phyloP scores from a whole-genome alignment of 257 asterid species.

The Plectranthus barbatus region DNA sequence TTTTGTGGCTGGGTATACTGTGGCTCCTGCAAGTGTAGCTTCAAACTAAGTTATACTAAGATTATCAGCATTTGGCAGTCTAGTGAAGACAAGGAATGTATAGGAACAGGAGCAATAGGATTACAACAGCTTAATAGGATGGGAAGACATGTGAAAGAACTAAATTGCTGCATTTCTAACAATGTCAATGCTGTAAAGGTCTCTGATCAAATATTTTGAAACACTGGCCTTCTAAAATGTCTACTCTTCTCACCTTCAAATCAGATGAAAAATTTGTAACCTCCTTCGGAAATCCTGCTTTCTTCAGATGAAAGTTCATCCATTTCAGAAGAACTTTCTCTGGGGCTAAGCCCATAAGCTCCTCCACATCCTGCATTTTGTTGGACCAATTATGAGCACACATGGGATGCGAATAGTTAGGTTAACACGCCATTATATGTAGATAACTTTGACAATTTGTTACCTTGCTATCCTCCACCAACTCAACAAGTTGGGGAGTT shows the following conservation, averaged over 20 bases:
- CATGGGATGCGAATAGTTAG: not conserved
- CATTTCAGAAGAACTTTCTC: conserved; percentile 83
- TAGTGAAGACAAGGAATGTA: not conserved
- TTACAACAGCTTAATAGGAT: not conserved
- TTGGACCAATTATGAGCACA: not conserved
- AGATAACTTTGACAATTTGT: conserved; percentile 7
- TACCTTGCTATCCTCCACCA: conserved; percentile 90
- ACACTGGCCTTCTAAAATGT: too few species aligned
- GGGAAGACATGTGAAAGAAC: not conserved
- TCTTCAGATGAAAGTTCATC: conserved; percentile 94
- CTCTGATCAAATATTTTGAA: too few species aligned
- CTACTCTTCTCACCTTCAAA: conserved; percentile 84
- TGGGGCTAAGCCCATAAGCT: conserved; percentile 67
- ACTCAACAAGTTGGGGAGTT: conserved; percentile 86
- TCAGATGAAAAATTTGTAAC: conserved; percentile 85
- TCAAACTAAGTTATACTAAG: not conserved
- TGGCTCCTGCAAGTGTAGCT: not conserved
- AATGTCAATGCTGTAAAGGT: too few species aligned
- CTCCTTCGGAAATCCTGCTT: conserved; percentile 58
- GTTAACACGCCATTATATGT: not conserved
- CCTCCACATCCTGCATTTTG: conserved; percentile 69
- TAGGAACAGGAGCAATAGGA: not conserved
- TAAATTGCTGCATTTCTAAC: too few species aligned
- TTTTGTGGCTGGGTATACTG: not conserved
- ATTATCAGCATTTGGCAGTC: not conserved